Evolutionary conservation across 345 rosid genomes (phyloP).

Genomic region (Noccaea caerulescens): DNA sequence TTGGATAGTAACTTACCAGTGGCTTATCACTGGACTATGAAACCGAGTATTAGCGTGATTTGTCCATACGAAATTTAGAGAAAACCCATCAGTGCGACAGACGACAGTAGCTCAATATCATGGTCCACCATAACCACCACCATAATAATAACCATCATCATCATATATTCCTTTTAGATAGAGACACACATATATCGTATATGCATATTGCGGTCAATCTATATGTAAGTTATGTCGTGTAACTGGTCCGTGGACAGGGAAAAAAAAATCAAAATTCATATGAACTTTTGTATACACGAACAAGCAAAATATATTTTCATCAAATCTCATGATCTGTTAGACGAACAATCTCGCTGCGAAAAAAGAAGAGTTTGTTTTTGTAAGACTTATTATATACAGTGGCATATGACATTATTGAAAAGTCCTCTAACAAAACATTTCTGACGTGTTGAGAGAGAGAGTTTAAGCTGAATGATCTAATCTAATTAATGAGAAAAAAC

Average conservation of each 20-base stretch:
- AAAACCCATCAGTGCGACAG: constrained; percentile 31
- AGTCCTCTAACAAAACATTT: neutral
- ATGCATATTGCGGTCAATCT: constrained; percentile 14
- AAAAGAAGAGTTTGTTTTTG: neutral
- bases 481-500: neutral
- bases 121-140: constrained; percentile 43
- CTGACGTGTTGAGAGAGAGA: neutral
- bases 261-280: constrained; percentile 24
- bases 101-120: constrained; percentile 27
- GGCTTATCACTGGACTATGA: constrained; percentile 24
- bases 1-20: constrained; percentile 23
- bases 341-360: constrained; percentile 18
- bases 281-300: constrained; percentile 34
- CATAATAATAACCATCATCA: constrained; percentile 34
- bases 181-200: constrained; percentile 14
- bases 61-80: neutral
- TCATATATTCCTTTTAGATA: constrained; percentile 33
- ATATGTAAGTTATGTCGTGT: constrained; percentile 30
- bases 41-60: constrained; percentile 21
- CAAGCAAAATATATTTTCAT: constrained; percentile 38
- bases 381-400: neutral
- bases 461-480: neutral
- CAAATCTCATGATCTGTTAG: constrained; percentile 27
- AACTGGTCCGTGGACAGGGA: constrained; percentile 21
- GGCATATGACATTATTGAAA: constrained; percentile 10